Percentiles rank a stretch among this genome's conserved stretches.
Conservation (phyloP, 1,284 basidiomycete genomes). For the Wolfiporia cocos region DNA sequence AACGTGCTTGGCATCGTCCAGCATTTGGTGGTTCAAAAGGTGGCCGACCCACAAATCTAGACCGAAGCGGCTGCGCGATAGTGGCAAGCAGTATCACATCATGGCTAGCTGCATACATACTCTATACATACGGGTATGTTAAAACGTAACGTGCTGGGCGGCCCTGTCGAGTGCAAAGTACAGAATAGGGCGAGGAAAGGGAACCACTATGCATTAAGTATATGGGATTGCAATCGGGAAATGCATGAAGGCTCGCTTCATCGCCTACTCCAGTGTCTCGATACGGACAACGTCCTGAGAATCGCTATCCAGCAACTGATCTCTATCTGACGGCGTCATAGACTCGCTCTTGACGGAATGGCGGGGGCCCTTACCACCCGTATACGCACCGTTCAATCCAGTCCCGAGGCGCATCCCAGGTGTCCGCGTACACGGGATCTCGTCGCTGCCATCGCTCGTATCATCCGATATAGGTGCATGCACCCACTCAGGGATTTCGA, state of each 20-base stretch:
- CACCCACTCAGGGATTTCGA: slow-evolving; percentile 42
- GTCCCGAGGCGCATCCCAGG: background rate
- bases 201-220: slow-evolving; percentile 1
- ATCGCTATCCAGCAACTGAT: background rate
- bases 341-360: slow-evolving; percentile 4
- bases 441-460: background rate
- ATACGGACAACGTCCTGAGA: slow-evolving; percentile 3
- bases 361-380: background rate
- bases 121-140: slow-evolving; percentile 8
- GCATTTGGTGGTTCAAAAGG: slow-evolving; percentile 9
- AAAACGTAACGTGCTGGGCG: background rate
- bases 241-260: background rate
- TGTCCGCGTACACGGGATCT: background rate
- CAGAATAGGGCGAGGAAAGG: background rate
- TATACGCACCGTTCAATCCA: background rate
- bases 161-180: too few relatives aligned
- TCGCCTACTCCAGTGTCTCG: background rate
- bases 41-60: background rate
- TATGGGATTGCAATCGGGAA: background rate
- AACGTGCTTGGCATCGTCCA: slow-evolving; percentile 17
- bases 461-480: background rate
- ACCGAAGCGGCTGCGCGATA: background rate
- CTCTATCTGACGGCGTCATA: background rate
- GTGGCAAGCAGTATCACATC: too few relatives aligned
- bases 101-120: slow-evolving; percentile 6